phyloP scores from a whole-genome alignment of 2,329 filamentous ascomycete species.

The Macrophomina pseudophaseolina region DNA sequence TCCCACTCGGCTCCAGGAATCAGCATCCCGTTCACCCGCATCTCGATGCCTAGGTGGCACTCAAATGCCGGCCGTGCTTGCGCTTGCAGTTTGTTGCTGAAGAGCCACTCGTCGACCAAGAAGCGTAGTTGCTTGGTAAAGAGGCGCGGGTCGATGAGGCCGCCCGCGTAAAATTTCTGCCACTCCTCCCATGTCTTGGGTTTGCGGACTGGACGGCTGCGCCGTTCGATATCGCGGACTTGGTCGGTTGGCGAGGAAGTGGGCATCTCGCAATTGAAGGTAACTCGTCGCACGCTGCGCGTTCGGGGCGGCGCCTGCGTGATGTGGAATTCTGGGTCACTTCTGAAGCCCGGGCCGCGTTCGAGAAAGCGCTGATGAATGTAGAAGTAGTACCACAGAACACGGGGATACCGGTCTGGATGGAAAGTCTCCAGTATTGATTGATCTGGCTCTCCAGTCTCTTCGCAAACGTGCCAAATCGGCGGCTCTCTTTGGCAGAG shows the following conservation, averaged over 20 bases:
- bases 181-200: neutral
- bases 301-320: constrained; percentile 16
- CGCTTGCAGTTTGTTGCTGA: neutral
- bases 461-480: neutral
- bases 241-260: neutral
- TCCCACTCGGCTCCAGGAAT: constrained; percentile 10
- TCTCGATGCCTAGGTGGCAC: constrained; percentile 2
- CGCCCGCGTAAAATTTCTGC: neutral
- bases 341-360: constrained; percentile 20
- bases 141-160: neutral
- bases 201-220: neutral
- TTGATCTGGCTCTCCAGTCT: constrained; percentile 7
- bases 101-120: constrained; percentile 8
- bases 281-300: constrained; percentile 6
- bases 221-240: neutral
- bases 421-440: constrained; percentile 18
- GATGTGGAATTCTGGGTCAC: constrained; percentile 1
- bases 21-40: neutral
- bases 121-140: neutral
- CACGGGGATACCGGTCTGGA: constrained; percentile 16
- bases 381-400: constrained; percentile 16
- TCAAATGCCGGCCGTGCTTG: constrained; percentile 15
- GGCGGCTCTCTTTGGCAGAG: constrained; percentile 3
- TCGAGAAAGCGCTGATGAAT: constrained; percentile 21
- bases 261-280: neutral